Base-by-base conservation (phyloP, 2,329 filamentous ascomycete genomes). In the Curvularia eragrostidis region DNA sequence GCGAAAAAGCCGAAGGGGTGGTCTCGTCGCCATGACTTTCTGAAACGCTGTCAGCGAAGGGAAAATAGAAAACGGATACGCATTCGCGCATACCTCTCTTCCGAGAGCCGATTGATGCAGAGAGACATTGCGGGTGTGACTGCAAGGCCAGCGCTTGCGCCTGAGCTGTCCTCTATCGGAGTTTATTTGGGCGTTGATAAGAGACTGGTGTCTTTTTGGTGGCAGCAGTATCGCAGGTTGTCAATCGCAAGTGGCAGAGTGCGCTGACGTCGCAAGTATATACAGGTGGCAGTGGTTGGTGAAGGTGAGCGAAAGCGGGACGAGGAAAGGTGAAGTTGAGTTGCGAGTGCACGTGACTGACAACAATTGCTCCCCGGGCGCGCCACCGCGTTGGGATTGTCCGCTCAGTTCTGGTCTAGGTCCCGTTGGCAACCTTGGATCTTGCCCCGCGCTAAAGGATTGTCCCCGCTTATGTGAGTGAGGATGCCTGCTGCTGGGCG, bases 1-100 rank as follows among this genome's bases (percentile, higher is more conserved):
- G 95, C 95, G 78, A 91, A 97, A 82, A 99, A 99, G 61, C 95
- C 95, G 73, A 99, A 99, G 0, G 96, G 96, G 73, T 99, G 95
- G 69, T 99, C 94, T 75, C 89, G 89, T 65, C 95, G 89, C 95
- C 95, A 99, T 81, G 97, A 92, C 81, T 97, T 98, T 63, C 93
- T 97, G 15, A 69, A 41, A 24, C 1, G 18, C 4, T 3, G 39
- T 5, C n/a, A 30, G 50, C 23, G 15, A 36, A 26, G 41, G 9
- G 3, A 13, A 21, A 28, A 36, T 6, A 32, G 15, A 10, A 9
- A 2, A 23, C 21, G n/a, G 21, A 30, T 15, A 9, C 2, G 28
- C n/a, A 10, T 28, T 5, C 9, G 18, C 10, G 42, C 66, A 48
- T 60, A 76, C 75, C 75, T 71, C 72, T 78, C 75, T 58, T 77